phyloP scores from a whole-genome alignment of 306 rosid genomes.

The Inga laurina region DNA sequence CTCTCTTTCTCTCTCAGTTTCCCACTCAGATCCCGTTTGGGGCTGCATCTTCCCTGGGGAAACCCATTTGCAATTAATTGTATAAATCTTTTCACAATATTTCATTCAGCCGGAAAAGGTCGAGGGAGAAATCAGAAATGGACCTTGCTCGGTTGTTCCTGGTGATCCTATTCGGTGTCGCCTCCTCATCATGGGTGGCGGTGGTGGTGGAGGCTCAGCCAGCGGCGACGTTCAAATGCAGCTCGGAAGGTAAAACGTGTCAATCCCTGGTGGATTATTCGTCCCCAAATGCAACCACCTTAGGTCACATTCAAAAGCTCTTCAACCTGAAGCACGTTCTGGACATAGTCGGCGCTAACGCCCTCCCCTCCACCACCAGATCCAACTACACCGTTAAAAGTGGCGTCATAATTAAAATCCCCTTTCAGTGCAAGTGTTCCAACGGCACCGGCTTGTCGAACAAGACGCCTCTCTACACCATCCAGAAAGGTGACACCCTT shows the following conservation, averaged over 20 bases:
- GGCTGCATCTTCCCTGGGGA: background rate
- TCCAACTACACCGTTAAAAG: background rate
- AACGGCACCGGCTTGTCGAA: constrained; percentile 56
- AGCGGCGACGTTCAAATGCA: constrained; percentile 52
- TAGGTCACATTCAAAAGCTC: constrained; percentile 49
- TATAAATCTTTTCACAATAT: background rate
- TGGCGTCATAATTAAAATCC: constrained; percentile 37
- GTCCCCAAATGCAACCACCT: constrained; percentile 47
- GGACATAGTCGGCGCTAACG: constrained; percentile 66
- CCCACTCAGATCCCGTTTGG: background rate
- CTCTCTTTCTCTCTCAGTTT: background rate
- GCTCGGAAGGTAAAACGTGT: constrained; percentile 36
- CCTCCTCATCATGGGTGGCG: constrained; percentile 1
- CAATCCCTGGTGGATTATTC: constrained; percentile 46
- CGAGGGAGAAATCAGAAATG: background rate
- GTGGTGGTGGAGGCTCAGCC: constrained; percentile 22
- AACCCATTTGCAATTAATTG: background rate
- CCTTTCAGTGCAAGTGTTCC: constrained; percentile 62
- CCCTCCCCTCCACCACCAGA: constrained; percentile 29
- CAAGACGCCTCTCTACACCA: constrained; percentile 46
- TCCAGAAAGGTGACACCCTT: constrained; percentile 43
- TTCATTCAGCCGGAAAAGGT: background rate
- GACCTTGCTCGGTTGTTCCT: constrained; percentile 10
- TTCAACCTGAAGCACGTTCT: constrained; percentile 60
- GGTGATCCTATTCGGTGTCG: constrained; percentile 2